These are phyloP conservation scores for Myxozyma kluyveri DNA, from an alignment of 805 yeast genomes.

Conservation along the genomic window DNA sequence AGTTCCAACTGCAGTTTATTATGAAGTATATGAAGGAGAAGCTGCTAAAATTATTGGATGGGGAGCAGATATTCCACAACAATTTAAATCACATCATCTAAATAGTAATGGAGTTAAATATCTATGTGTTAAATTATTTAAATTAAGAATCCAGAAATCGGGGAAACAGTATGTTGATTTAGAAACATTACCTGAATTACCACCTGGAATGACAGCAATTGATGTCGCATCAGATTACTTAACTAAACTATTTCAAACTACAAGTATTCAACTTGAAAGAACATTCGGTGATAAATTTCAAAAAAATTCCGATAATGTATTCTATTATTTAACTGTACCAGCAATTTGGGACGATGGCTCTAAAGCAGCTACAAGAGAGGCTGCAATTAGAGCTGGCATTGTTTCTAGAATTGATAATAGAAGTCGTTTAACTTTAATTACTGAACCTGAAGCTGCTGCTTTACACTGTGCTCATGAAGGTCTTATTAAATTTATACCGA, in stretches of 20 bases:
- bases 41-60: neutral
- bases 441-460: slow-evolving; percentile 30
- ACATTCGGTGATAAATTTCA: neutral
- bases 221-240: slow-evolving; percentile 24
- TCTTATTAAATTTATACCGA: slow-evolving; percentile 2
- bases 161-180: neutral
- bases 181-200: no score
- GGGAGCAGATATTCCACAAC: neutral
- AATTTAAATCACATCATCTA: neutral
- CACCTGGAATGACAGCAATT: slow-evolving; percentile 18
- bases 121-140: no score
- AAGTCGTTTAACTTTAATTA: slow-evolving; percentile 17
- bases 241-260: slow-evolving; percentile 6
- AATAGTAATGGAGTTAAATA: neutral
- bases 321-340: slow-evolving; percentile 24
- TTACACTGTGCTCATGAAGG: slow-evolving; percentile 21
- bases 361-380: slow-evolving; percentile 18
- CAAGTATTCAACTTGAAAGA: slow-evolving; percentile 3
- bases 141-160: neutral
- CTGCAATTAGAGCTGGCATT: slow-evolving; percentile 26
- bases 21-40: neutral
- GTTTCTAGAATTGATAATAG: slow-evolving; percentile 3
- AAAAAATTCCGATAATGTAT: slow-evolving; percentile 1
- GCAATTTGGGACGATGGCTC: slow-evolving; percentile 28
- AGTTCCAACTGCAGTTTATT: neutral